Evolutionary conservation across 371 early-diverging fungal genomes (phyloP).

Genomic region (Rhizopus sp.): DNA sequence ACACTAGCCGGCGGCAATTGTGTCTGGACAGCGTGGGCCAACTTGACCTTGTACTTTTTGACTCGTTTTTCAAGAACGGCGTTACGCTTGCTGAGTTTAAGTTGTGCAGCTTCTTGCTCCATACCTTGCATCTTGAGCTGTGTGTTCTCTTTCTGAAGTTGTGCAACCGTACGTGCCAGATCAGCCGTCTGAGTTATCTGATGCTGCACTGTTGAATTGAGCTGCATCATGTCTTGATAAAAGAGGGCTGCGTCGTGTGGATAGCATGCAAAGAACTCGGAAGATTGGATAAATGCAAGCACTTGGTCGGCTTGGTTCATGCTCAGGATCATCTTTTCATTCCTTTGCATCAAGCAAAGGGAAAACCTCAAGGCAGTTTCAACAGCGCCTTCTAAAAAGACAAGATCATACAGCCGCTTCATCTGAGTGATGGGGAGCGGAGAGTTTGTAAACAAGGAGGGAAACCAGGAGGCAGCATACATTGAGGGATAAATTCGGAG

Average conservation of each 20-base stretch:
- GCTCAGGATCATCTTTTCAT: slow-evolving; percentile 63
- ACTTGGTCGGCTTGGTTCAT: slow-evolving; percentile 76
- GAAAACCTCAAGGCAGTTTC: slow-evolving; percentile 81
- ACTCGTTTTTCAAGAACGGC: slow-evolving; percentile 35
- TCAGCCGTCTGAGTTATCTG: slow-evolving; percentile 48
- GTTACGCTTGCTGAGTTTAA: slow-evolving; percentile 35
- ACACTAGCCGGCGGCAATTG: slow-evolving; percentile 4
- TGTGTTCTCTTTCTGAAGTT: slow-evolving; percentile 56
- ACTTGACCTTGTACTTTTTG: slow-evolving; percentile 40
- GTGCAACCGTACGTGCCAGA: slow-evolving; percentile 51
- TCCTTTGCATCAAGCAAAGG: slow-evolving; percentile 77
- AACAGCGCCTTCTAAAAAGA: slow-evolving; percentile 84
- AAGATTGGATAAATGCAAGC: slow-evolving; percentile 56
- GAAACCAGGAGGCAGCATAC: slow-evolving; percentile 92
- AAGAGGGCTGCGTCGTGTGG: not conserved
- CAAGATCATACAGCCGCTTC: slow-evolving; percentile 85
- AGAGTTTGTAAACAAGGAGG: slow-evolving; percentile 88
- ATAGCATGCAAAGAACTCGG: slow-evolving; percentile 57
- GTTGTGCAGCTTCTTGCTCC: slow-evolving; percentile 43
- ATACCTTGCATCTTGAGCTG: slow-evolving; percentile 53
- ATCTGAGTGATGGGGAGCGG: slow-evolving; percentile 72
- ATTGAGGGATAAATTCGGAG: slow-evolving; percentile 79
- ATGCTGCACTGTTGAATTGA: slow-evolving; percentile 34
- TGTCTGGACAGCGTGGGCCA: slow-evolving; percentile 21
- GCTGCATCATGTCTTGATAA: not conserved